Evolutionary conservation across 805 yeast species (phyloP), one percentile per base, ranked within the genome.

Genomic region (Starmerella etchellsii): DNA sequence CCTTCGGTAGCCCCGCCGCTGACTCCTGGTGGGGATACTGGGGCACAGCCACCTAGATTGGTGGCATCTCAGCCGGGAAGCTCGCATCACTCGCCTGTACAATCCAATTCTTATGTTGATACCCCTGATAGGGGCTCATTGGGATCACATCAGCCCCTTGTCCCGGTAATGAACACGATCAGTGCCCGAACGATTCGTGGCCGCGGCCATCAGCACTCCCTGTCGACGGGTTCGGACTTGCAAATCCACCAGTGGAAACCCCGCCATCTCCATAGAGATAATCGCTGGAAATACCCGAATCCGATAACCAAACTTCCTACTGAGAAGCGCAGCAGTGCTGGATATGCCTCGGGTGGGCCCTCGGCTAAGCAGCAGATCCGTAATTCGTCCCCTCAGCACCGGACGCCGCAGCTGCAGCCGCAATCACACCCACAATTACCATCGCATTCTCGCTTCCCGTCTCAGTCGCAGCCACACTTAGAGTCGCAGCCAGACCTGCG

Each of bases 181-280:
- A 36, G 43, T n/a, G 28, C 42, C 3, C 16, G 36, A 18, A 13
- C 35, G 8, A 16, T 23, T 14, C 34, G 42, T 13, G 18, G 24
- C 18, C 15, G 34, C 8, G 26, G 34, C 3, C 48, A 44, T 22
- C 36, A 41, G 31, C 34, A 34, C 8, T 42, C 51, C 4, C 28
- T 31, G 13, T 38, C 47, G 2, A 34, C 43, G 23, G 45, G 47
- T 3, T 35, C 51, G 2, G 52, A 43, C 19, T 34, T 48, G 28
- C 52, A 48, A 35, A 47, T 48, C 27, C 51, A 48, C 36, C 51
- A 49, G 31, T 49, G 52, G 53, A 39, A 40, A 31, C 53, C 51
- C 5, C 44, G 43, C 15, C 49, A 39, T 30, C 28, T 43, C 24
- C 37, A 20, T 20, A 31, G 48, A 2, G 52, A 48, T 23, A 47